These are phyloP conservation scores for Mucor saturninus DNA, from an alignment of 371 early-diverging fungal genomes.

Conservation along the genomic window DNA sequence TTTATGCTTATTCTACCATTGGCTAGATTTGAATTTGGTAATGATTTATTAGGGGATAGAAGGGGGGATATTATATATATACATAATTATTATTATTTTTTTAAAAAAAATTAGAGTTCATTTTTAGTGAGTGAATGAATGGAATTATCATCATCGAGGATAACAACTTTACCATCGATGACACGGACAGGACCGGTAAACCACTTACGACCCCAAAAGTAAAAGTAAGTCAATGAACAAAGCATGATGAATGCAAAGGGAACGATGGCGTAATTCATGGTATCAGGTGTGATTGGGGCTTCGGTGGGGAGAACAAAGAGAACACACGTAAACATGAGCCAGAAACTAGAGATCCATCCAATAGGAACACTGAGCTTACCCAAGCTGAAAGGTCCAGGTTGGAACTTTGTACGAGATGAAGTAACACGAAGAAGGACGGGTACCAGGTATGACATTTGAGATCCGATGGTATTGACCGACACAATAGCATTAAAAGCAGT, in stretches of 20 bases:
- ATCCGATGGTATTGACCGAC: constrained; percentile 55
- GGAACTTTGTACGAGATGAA: constrained; percentile 36
- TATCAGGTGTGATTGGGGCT: constrained; percentile 40
- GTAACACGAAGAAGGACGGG: constrained; percentile 58
- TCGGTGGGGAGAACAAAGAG: constrained; percentile 55
- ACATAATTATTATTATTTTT: too few species aligned
- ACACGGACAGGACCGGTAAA: constrained; percentile 53
- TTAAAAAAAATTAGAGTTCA: neutral
- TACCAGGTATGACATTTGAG: constrained; percentile 52
- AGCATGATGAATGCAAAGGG: constrained; percentile 57
- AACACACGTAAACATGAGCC: constrained; percentile 49
- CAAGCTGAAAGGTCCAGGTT: constrained; percentile 45
- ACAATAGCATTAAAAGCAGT: constrained; percentile 49
- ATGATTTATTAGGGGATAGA: neutral
- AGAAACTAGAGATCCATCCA: constrained; percentile 42
- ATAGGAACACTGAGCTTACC: constrained; percentile 44
- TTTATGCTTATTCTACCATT: neutral
- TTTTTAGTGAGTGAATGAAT: constrained; percentile 39
- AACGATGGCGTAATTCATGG: constrained; percentile 60
- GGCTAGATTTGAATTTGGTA: neutral
- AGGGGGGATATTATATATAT: neutral
- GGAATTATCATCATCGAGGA: constrained; percentile 62
- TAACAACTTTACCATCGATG: constrained; percentile 47
- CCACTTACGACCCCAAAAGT: constrained; percentile 56
- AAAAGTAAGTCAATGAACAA: constrained; percentile 46